Evolutionary conservation across 192 early-diverging fungal species (phyloP).

Genomic region (Coemansia furcata): DNA sequence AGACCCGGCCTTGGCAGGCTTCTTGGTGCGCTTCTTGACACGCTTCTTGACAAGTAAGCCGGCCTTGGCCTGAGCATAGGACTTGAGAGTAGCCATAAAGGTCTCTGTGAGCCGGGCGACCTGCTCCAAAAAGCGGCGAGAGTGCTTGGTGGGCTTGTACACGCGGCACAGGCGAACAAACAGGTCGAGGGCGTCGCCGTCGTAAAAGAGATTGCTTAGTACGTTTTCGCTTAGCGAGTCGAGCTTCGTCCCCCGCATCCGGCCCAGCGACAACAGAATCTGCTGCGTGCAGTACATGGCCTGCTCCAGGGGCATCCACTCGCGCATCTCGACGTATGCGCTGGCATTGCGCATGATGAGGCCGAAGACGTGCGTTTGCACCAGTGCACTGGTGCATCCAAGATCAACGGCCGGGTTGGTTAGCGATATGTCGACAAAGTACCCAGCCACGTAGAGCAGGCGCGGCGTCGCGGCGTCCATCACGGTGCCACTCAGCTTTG

Average conservation of each 20-base stretch:
- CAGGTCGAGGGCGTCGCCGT: slow-evolving; percentile 47
- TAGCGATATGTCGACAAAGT: slow-evolving; percentile 48
- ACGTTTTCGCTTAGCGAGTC: slow-evolving; percentile 36
- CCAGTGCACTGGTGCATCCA: slow-evolving; percentile 31
- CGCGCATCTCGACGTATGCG: slow-evolving; percentile 36
- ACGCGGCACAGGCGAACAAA: slow-evolving; percentile 44
- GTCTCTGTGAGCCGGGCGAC: slow-evolving; percentile 36
- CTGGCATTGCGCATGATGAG: slow-evolving; percentile 40
- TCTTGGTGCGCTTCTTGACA: slow-evolving; percentile 16
- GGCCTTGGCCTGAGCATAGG: slow-evolving; percentile 21
- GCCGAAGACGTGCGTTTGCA: slow-evolving; percentile 39
- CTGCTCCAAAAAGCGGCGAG: slow-evolving; percentile 35
- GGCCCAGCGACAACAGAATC: slow-evolving; percentile 28
- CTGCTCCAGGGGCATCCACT: slow-evolving; percentile 32
- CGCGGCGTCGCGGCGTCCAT: slow-evolving; percentile 25
- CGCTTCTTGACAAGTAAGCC: slow-evolving; percentile 31
- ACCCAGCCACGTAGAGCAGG: slow-evolving; percentile 40
- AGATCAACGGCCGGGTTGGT: slow-evolving; percentile 46
- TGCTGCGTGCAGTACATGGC: slow-evolving; percentile 51
- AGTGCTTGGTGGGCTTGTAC: slow-evolving; percentile 30
- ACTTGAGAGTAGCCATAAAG: slow-evolving; percentile 29
- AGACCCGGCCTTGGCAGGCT: not conserved
- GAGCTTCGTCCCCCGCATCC: slow-evolving; percentile 44
- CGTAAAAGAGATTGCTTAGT: slow-evolving; percentile 50
- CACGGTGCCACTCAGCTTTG: slow-evolving; percentile 9